Evolutionary conservation across 768 basidiomycete genomes (phyloP).

Genomic region (Xerocomus brunneocitrinus): DNA sequence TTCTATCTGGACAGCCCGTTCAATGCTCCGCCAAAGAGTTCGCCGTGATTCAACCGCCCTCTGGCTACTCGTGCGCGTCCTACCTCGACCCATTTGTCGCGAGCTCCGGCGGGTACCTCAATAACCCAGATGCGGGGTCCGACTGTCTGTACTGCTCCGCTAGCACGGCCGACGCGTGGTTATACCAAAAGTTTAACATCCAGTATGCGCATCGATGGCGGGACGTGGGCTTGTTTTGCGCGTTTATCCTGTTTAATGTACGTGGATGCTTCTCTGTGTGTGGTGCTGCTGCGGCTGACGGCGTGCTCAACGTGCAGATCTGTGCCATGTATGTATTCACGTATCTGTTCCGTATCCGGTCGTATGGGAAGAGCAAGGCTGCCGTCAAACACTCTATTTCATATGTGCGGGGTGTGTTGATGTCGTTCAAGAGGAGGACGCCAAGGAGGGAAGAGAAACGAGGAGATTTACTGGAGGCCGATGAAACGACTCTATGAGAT

Average conservation of each 20-base stretch:
- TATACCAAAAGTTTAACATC: slow-evolving; percentile 48
- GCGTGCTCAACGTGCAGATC: slow-evolving; percentile 30
- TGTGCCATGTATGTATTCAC: slow-evolving; percentile 46
- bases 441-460: background rate
- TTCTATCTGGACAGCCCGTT: slow-evolving; percentile 45
- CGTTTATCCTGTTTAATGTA: slow-evolving; percentile 42
- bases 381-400: background rate
- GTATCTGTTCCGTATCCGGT: slow-evolving; percentile 51
- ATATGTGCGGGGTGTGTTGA: background rate
- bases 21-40: slow-evolving; percentile 60
- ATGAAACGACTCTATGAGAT: background rate
- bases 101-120: slow-evolving; percentile 44
- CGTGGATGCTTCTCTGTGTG: slow-evolving; percentile 10
- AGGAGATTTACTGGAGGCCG: background rate
- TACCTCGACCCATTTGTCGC: slow-evolving; percentile 43
- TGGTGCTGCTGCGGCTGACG: background rate
- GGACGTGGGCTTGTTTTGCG: slow-evolving; percentile 43
- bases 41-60: slow-evolving; percentile 47
- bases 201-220: slow-evolving; percentile 49
- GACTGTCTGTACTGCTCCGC: slow-evolving; percentile 54
- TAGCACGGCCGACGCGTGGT: slow-evolving; percentile 53
- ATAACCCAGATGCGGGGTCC: slow-evolving; percentile 34
- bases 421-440: background rate
- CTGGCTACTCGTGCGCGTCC: slow-evolving; percentile 42
- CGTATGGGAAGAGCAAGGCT: slow-evolving; percentile 12